Evolutionary conservation across 768 basidiomycete species (phyloP).

Genomic region (Tephrocybe sp.): DNA sequence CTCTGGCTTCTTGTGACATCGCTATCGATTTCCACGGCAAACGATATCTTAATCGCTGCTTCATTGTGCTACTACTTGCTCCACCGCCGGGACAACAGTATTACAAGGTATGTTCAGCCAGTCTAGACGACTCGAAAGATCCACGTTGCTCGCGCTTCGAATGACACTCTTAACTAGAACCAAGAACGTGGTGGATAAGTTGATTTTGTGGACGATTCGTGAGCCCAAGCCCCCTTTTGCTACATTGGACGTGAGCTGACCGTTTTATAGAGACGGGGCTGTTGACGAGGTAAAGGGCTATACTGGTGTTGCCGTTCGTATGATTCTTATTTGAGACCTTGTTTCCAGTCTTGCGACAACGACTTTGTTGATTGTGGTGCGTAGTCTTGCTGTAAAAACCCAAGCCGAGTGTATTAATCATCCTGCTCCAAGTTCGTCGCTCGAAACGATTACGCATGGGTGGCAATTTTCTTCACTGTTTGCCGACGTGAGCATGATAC

Average conservation of each 20-base stretch:
- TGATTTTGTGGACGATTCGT: conserved; percentile 8
- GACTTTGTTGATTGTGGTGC: not conserved
- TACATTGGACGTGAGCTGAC: not conserved
- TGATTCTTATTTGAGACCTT: too few species aligned
- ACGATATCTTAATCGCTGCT: conserved; percentile 1
- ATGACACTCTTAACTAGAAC: not conserved
- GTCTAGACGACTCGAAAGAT: not conserved
- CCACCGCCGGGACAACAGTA: not conserved
- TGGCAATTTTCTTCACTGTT: not conserved
- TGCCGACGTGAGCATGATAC: not conserved
- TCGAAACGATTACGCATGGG: not conserved
- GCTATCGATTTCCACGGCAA: not conserved
- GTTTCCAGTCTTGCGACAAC: not conserved
- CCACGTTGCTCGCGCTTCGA: not conserved
- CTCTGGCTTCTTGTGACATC: conserved; percentile 1
- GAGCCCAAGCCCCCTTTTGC: not conserved
- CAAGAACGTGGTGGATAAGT: conserved; percentile 2
- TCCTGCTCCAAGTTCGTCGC: not conserved
- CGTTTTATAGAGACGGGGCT: not conserved
- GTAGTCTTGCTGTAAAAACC: not conserved
- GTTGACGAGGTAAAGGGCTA: not conserved
- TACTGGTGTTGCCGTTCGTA: not conserved
- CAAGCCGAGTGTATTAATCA: not conserved
- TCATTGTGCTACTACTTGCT: conserved; percentile 6
- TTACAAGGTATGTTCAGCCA: not conserved